A percentile compares a stretch with the other conserved stretches of the same genome.
phyloP scores from a whole-genome alignment of 257 asterid species.

The Penstemon newberryi region DNA sequence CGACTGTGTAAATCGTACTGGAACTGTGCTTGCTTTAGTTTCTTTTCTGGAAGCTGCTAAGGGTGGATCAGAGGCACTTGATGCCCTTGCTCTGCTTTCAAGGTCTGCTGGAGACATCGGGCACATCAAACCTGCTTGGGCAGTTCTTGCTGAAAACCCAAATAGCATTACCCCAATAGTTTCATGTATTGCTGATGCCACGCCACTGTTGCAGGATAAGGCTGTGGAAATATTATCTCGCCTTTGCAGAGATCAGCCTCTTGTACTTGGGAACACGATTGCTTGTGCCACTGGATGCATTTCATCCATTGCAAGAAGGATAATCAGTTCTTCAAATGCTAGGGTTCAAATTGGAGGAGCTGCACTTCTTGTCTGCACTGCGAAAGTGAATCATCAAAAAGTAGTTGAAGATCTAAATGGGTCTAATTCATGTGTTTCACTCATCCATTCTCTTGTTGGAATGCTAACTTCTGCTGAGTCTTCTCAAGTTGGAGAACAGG shows the following conservation, averaged over 20 bases:
- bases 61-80: constrained; percentile 73
- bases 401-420: constrained; percentile 71
- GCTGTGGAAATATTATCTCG: constrained; percentile 81
- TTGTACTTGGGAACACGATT: constrained; percentile 66
- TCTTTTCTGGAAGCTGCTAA: constrained; percentile 80
- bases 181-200: constrained; percentile 73
- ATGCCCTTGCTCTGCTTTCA: constrained; percentile 85
- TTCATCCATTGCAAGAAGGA: constrained; percentile 71
- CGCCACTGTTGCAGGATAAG: constrained; percentile 80
- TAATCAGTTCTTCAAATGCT: constrained; percentile 57
- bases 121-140: constrained; percentile 75
- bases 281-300: constrained; percentile 72
- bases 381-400: constrained; percentile 78
- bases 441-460: constrained; percentile 77
- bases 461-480: constrained; percentile 59
- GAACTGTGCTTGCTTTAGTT: constrained; percentile 86
- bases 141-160: constrained; percentile 84
- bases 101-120: constrained; percentile 59
- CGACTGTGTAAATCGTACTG: constrained; percentile 78
- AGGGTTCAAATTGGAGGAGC: constrained; percentile 88
- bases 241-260: constrained; percentile 71
- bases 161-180: constrained; percentile 77
- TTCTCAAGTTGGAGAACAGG: constrained; percentile 54
- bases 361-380: constrained; percentile 84
- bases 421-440: constrained; percentile 59